Base-by-base conservation (phyloP, 495 filamentous ascomycete genomes). In the Oidiodendron maius region DNA sequence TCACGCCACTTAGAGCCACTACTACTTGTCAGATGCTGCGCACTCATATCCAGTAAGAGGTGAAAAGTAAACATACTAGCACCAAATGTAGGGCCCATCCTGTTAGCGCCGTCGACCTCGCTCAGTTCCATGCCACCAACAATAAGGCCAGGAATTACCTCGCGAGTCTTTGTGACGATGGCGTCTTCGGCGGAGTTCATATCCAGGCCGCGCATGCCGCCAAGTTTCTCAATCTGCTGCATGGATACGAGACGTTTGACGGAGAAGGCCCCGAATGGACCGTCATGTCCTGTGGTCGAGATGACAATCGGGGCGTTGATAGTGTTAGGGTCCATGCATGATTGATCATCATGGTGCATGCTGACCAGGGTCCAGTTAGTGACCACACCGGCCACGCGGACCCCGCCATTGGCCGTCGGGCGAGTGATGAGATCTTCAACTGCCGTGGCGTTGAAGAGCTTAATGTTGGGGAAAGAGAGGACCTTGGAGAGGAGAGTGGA, bases 241-340 rank as follows among this genome's bases (percentile, higher is more conserved):
- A 95, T 94, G 22, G 52, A 53, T 1, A 60, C 52, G 21, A 56
- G 53, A 46, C 57, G 57, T 35, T 60, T 60, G 60, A 84, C 88
- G 50, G 71, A 80, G 76, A 95, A 95, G 34, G 89, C 89, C 47
- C 89, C 89, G 61, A 91, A 91, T 12, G 89, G 89, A 4, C 87
- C 89, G 53, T 95, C 89, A 56, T 95, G 89, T 26, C 89, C 89
- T 9, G 89, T 94, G 34, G 89, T 94, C 48, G 80, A 86, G 66
- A 95, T 84, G 53, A 93, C 71, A 47, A 95, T 63, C 2, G 89
- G 87, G 2, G 87, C 86, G 61, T 94, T 94, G 75, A 95, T 90
- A 63, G 89, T 94, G 76, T 90, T 95, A 52, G 89, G 89, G 65
- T 95, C 89, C 87, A 93, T 94, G 82, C 88, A 93, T 50, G 77